Conservation (phyloP, 805 yeast species). For the Lipomyces lipofer region DNA sequence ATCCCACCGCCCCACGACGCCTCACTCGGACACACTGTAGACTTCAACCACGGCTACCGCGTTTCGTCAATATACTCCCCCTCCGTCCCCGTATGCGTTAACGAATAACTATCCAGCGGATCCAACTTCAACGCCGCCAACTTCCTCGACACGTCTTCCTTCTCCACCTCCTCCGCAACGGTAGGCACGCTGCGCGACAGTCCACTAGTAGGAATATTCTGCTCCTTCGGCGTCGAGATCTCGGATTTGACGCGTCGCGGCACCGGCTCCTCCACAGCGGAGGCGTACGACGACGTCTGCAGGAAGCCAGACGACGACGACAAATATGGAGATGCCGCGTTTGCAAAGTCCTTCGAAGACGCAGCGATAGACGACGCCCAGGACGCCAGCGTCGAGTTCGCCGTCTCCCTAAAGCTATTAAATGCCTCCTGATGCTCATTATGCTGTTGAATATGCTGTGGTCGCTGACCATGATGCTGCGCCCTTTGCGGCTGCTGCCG, state of each 20-base stretch:
- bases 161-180: neutral
- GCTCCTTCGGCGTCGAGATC: neutral
- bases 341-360: constrained; percentile 26
- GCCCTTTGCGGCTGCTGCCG: constrained; percentile 12
- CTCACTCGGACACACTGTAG: no score
- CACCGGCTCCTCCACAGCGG: neutral
- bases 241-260: neutral
- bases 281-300: neutral
- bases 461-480: constrained; percentile 5
- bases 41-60: constrained; percentile 6
- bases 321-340: constrained; percentile 25
- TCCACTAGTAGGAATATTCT: neutral
- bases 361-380: constrained; percentile 29
- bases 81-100: constrained; percentile 16
- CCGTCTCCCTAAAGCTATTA: constrained; percentile 13
- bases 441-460: constrained; percentile 5
- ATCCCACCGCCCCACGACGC: no score
- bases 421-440: neutral
- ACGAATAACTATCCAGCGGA: constrained; percentile 27
- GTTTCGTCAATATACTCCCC: constrained; percentile 25
- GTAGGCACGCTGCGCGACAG: neutral
- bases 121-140: constrained; percentile 16
- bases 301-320: constrained; percentile 16
- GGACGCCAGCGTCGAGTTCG: constrained; percentile 18
- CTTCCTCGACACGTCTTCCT: neutral